Evolutionary conservation across 2,329 filamentous ascomycete genomes (phyloP).

Genomic region (Didymella pinodella): DNA sequence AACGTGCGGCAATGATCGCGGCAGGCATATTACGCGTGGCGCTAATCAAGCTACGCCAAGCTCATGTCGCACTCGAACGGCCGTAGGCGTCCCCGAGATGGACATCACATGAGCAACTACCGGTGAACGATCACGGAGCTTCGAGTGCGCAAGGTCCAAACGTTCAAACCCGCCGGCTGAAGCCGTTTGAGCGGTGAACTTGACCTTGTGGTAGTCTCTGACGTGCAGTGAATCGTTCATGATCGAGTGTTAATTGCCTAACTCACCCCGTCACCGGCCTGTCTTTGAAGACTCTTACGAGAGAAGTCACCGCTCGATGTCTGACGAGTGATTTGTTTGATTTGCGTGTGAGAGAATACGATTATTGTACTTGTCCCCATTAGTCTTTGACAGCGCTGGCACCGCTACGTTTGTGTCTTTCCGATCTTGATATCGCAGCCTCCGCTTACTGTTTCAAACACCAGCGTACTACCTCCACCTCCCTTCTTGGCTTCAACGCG

Average conservation of each 20-base stretch:
- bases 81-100: not conserved
- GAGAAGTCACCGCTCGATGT: not conserved
- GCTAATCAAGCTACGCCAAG: conserved; percentile 12
- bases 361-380: too few relatives aligned
- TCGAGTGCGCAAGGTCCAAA: not conserved
- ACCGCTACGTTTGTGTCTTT: conserved; percentile 7
- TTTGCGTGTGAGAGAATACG: not conserved
- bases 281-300: not conserved
- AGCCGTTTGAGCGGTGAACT: conserved; percentile 1
- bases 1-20: conserved; percentile 22
- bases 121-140: conserved; percentile 9
- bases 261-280: not conserved
- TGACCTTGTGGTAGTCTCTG: conserved; percentile 1
- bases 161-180: not conserved
- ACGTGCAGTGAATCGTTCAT: conserved; percentile 5
- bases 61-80: conserved; percentile 2
- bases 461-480: conserved; percentile 42
- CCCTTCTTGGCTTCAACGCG: conserved; percentile 53
- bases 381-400: too few relatives aligned
- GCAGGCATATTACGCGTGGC: conserved; percentile 17
- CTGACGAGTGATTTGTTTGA: not conserved
- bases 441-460: conserved; percentile 46
- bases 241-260: not conserved
- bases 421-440: conserved; percentile 46
- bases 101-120: conserved; percentile 9